phyloP scores from a whole-genome alignment of 179 eudicot species.

The Heliamphora pulchella region DNA sequence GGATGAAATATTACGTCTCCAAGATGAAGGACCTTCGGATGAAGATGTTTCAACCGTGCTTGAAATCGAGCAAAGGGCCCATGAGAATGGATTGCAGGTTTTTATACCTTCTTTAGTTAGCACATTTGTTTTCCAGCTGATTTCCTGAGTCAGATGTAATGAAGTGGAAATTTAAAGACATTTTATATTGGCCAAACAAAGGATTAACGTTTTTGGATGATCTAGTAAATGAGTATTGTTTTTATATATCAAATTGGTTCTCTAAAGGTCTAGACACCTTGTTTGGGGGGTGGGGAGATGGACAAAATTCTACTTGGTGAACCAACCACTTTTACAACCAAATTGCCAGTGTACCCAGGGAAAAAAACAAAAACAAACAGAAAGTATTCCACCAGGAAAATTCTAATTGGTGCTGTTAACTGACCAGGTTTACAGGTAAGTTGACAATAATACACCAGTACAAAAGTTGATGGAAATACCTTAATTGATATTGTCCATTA shows the following conservation, averaged over 20 bases:
- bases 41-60: conserved; percentile 66
- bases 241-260: neutral
- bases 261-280: neutral
- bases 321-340: neutral
- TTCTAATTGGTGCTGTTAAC: neutral
- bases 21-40: conserved; percentile 73
- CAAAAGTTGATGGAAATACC: neutral
- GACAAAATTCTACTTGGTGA: neutral
- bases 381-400: neutral
- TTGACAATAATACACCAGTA: neutral
- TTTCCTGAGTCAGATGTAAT: neutral
- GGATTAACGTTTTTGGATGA: neutral
- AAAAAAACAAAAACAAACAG: neutral
- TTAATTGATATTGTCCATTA: neutral
- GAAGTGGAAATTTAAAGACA: neutral
- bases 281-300: neutral
- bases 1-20: conserved; percentile 67
- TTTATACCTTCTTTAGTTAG: neutral
- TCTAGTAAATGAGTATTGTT: too few species aligned
- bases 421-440: neutral
- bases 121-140: neutral
- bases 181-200: neutral
- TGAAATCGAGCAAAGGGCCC: conserved; percentile 89
- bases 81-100: conserved; percentile 90
- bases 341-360: neutral